A percentile compares a stretch with the other conserved stretches of the same genome.
These are phyloP conservation scores for Picea sitchensis DNA, from an alignment of 75 land plant genomes.

Conservation along the genomic window DNA sequence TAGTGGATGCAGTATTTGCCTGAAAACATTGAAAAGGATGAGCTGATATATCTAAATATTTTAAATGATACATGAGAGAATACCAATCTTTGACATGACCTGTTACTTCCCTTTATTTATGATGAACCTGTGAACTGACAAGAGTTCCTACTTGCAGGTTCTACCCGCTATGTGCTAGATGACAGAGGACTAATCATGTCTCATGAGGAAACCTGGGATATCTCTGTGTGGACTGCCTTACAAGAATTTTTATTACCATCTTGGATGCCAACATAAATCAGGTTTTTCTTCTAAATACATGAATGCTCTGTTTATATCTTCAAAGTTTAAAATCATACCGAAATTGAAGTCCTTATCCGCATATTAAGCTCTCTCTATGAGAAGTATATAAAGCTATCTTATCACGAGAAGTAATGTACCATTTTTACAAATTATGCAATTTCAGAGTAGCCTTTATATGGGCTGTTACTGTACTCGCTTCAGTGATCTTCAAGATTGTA, in stretches of 20 bases:
- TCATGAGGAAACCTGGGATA: slow-evolving; percentile 44
- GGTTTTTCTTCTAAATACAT: no score
- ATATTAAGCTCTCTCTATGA: no score
- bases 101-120: neutral
- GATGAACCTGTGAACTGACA: neutral
- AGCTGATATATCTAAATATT: neutral
- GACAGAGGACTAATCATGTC: slow-evolving; percentile 31
- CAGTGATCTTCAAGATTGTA: no score
- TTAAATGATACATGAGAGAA: neutral
- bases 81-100: neutral
- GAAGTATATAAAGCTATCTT: no score
- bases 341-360: no score
- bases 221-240: slow-evolving; percentile 36
- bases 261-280: slow-evolving; percentile 2
- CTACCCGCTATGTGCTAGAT: slow-evolving; percentile 29
- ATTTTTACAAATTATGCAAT: no score
- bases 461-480: no score
- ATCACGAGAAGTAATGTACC: no score
- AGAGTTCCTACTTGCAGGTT: slow-evolving; percentile 20
- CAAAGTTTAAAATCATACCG: no score
- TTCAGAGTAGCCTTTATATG: no score
- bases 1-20: no score
- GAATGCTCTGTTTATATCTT: no score
- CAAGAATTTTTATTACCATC: slow-evolving; percentile 39
- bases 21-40: slow-evolving; percentile 1